Percentiles rank a stretch among this genome's conserved stretches.
Evolutionary conservation across 805 yeast species (phyloP).

Genomic region (Cyberlindnera mississippiensis): DNA sequence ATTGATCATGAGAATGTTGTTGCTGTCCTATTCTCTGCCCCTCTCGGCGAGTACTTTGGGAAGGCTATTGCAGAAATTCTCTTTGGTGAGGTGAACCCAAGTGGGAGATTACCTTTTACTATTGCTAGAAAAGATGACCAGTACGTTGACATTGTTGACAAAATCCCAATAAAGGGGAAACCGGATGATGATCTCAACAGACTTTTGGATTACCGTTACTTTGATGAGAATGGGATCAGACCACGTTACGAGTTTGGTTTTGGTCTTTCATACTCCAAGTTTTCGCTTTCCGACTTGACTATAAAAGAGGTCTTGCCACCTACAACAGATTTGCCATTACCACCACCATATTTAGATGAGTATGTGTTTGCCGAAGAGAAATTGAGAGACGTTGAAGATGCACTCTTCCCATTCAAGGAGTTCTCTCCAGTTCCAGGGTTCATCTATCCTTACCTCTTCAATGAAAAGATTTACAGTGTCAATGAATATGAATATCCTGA

Average conservation of each 20-base stretch:
- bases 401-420: conserved; percentile 48
- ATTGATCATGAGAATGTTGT: conserved; percentile 56
- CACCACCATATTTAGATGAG: conserved; percentile 43
- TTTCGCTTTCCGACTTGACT: conserved; percentile 33
- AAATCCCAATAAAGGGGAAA: conserved; percentile 31
- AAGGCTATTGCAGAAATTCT: conserved; percentile 53
- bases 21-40: conserved; percentile 52
- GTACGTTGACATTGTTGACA: conserved; percentile 44
- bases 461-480: conserved; percentile 28
- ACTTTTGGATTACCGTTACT: conserved; percentile 52
- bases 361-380: conserved; percentile 41
- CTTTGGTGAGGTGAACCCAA: conserved; percentile 59
- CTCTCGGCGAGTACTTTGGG: conserved; percentile 55
- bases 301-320: conserved; percentile 41
- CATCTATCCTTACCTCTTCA: conserved; percentile 50
- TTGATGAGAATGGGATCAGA: conserved; percentile 50
- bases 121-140: conserved; percentile 48
- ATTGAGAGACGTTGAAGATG: conserved; percentile 51
- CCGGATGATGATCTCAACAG: conserved; percentile 34
- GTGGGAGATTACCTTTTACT: conserved; percentile 62
- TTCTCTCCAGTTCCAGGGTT: conserved; percentile 50
- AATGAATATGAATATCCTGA: conserved; percentile 34
- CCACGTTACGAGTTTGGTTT: conserved; percentile 61
- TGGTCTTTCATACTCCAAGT: conserved; percentile 53
- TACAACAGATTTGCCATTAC: conserved; percentile 41